phyloP scores from a whole-genome alignment of 345 rosid species.

The Aquilaria sinensis region DNA sequence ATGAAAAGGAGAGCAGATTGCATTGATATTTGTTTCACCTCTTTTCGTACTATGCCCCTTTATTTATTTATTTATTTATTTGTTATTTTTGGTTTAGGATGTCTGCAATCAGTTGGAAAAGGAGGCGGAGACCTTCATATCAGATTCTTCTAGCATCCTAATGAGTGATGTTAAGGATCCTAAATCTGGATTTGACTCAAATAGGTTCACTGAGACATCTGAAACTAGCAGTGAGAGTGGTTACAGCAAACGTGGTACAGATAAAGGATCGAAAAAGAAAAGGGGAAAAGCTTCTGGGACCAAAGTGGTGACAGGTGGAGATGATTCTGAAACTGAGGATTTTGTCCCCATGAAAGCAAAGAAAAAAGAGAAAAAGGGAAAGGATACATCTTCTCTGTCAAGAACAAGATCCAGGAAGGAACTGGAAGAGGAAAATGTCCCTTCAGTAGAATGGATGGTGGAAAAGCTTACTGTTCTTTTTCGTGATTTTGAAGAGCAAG shows the following conservation, averaged over 20 bases:
- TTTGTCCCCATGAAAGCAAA: slow-evolving; percentile 60
- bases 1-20: no score
- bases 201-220: slow-evolving; percentile 36
- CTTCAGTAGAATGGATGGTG: slow-evolving; percentile 75
- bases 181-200: slow-evolving; percentile 36
- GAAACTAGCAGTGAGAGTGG: slow-evolving; percentile 47
- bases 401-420: slow-evolving; percentile 70
- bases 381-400: slow-evolving; percentile 51
- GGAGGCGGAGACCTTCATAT: slow-evolving; percentile 57
- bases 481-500: slow-evolving; percentile 90
- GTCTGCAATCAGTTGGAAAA: slow-evolving; percentile 68
- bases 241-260: slow-evolving; percentile 29
- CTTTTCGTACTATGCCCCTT: no score
- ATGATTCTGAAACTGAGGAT: slow-evolving; percentile 53
- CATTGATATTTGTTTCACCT: no score
- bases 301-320: slow-evolving; percentile 44
- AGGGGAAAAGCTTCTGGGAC: slow-evolving; percentile 60
- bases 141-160: slow-evolving; percentile 31
- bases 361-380: slow-evolving; percentile 82
- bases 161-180: slow-evolving; percentile 34
- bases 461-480: slow-evolving; percentile 46
- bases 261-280: slow-evolving; percentile 79
- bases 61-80: no score
- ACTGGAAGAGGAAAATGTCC: slow-evolving; percentile 57
- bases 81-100: slow-evolving; percentile 37